Evolutionary conservation across 805 yeast species (phyloP).

Genomic region (Ogataea degrootiae): DNA sequence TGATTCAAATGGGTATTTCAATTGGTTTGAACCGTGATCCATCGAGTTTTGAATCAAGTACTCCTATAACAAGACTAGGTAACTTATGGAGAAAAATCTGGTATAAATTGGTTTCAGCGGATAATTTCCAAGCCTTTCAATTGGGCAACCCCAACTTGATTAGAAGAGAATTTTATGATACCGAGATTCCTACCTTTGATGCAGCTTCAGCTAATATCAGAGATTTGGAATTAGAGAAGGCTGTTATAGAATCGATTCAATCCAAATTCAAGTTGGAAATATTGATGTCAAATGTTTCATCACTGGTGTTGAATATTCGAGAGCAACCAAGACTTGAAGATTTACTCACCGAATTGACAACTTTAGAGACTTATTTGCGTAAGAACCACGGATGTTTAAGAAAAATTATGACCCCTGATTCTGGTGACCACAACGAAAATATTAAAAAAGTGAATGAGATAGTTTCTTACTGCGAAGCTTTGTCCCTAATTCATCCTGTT

Average conservation of each 20-base stretch:
- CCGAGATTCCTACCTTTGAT: conserved; percentile 42
- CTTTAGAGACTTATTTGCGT: conserved; percentile 33
- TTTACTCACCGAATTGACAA: conserved; percentile 31
- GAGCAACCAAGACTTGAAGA: conserved; percentile 33
- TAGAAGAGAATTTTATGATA: conserved; percentile 41
- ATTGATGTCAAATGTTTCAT: conserved; percentile 31
- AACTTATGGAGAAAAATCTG: conserved; percentile 57
- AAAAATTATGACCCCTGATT: conserved; percentile 22
- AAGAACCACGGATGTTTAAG: conserved; percentile 29
- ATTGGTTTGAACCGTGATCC: conserved; percentile 72
- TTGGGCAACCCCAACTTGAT: conserved; percentile 45
- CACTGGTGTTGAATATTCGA: conserved; percentile 36
- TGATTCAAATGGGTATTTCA: conserved; percentile 62
- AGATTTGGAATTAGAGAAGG: conserved; percentile 38
- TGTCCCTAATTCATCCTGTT: conserved; percentile 34
- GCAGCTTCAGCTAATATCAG: conserved; percentile 30
- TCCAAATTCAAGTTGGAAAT: conserved; percentile 29
- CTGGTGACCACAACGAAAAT: conserved; percentile 17
- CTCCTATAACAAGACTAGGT: conserved; percentile 21
- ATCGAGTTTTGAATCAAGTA: conserved; percentile 34
- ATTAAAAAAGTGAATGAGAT: conserved; percentile 20
- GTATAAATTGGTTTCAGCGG: conserved; percentile 45
- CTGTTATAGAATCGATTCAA: conserved; percentile 31
- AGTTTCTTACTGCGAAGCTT: conserved; percentile 21
- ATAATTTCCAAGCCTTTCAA: conserved; percentile 39